A percentile compares a stretch with the other conserved stretches of the same genome.
These are phyloP conservation scores for Nicotiana noctiflora DNA, from an alignment of 257 asterid genomes.

Conservation along the genomic window DNA sequence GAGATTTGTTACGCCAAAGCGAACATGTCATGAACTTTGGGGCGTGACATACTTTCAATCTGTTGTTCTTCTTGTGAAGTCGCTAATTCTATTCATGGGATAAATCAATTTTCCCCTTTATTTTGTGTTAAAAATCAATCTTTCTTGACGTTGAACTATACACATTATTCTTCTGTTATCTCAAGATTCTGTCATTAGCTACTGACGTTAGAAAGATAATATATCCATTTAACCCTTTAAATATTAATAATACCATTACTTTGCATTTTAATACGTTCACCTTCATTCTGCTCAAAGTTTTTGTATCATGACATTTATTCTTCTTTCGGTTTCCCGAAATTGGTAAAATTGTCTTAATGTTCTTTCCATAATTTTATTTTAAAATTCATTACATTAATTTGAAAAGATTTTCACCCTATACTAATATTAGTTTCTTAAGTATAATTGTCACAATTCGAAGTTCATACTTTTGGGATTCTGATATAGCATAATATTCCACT, in stretches of 20 bases:
- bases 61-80: not conserved
- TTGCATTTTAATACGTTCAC: not conserved
- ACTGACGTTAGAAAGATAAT: not conserved
- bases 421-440: not conserved
- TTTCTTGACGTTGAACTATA: not conserved
- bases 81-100: not conserved
- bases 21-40: too few species aligned
- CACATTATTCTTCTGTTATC: not conserved
- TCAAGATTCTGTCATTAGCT: not conserved
- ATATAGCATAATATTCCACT: too few species aligned
- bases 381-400: not conserved
- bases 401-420: not conserved
- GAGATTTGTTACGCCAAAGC: too few species aligned
- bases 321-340: too few species aligned
- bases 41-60: too few species aligned
- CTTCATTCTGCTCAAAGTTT: not conserved
- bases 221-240: not conserved
- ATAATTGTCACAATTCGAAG: not conserved
- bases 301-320: not conserved
- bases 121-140: not conserved
- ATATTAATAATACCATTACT: not conserved
- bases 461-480: too few species aligned
- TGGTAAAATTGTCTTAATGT: too few species aligned
- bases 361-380: not conserved
- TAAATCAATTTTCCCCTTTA: not conserved